These are phyloP conservation scores for Danielia reshetovae DNA, from an alignment of 805 yeast genomes.

Conservation along the genomic window DNA sequence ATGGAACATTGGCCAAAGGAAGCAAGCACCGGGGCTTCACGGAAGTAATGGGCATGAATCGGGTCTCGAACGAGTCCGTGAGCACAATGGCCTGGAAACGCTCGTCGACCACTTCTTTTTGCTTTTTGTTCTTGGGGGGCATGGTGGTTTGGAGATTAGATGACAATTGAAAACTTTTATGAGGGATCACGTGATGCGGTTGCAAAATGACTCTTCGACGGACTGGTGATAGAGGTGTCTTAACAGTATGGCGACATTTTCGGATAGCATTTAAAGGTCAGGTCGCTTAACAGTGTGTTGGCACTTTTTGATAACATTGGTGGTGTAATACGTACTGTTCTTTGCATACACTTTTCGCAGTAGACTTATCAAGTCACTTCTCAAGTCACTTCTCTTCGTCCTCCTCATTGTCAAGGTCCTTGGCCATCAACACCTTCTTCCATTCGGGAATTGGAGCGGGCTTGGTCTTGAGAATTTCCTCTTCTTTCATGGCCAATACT, in stretches of 20 bases:
- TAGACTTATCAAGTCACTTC: too few species aligned
- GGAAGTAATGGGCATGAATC: conserved; percentile 89
- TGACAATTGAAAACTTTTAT: not conserved
- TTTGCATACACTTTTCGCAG: too few species aligned
- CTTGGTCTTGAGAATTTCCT: conserved; percentile 18
- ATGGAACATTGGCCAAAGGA: conserved; percentile 90
- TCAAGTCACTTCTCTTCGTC: not conserved
- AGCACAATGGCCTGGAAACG: conserved; percentile 91
- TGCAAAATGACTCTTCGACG: not conserved
- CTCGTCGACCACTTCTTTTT: conserved; percentile 61
- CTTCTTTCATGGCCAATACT: conserved; percentile 25
- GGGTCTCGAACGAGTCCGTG: conserved; percentile 87
- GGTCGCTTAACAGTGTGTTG: too few species aligned
- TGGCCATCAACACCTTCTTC: conserved; percentile 17
- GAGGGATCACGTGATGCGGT: not conserved
- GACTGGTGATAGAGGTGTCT: too few species aligned
- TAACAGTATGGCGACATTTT: too few species aligned
- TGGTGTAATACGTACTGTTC: too few species aligned
- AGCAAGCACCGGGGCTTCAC: conserved; percentile 84
- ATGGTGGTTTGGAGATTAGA: conserved; percentile 15
- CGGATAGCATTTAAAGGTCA: too few species aligned
- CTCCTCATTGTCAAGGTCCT: not conserved
- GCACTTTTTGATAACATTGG: too few species aligned
- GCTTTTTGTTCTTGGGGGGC: conserved; percentile 50
- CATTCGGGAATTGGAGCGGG: conserved; percentile 24